Percentiles rank a stretch among this genome's conserved stretches.
phyloP scores from a whole-genome alignment of 352 stramenopile species.

The Phytophthora megakarya region DNA sequence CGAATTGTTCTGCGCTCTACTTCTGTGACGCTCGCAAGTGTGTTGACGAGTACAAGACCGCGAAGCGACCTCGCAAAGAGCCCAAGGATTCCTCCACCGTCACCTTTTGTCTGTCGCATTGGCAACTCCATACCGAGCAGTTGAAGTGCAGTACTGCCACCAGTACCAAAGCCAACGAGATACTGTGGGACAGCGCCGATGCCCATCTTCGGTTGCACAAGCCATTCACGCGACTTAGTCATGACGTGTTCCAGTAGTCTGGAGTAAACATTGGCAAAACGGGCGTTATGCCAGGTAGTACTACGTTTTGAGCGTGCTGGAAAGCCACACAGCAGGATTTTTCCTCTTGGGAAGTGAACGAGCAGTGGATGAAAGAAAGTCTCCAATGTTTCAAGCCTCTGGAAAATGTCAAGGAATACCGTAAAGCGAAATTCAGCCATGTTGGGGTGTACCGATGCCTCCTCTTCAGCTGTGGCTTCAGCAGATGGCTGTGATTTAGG shows the following conservation, averaged over 20 bases:
- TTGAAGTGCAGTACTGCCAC: conserved; percentile 52
- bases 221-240: conserved; percentile 61
- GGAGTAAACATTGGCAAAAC: conserved; percentile 47
- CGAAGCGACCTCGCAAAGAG: conserved; percentile 53
- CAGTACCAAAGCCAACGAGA: conserved; percentile 66
- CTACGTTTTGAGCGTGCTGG: conserved; percentile 41
- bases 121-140: conserved; percentile 55
- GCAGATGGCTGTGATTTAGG: conserved; percentile 7
- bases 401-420: conserved; percentile 70
- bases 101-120: conserved; percentile 22
- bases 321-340: conserved; percentile 69
- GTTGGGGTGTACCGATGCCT: conserved; percentile 1
- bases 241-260: conserved; percentile 61
- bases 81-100: conserved; percentile 30
- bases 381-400: conserved; percentile 62
- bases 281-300: conserved; percentile 57
- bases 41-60: conserved; percentile 65
- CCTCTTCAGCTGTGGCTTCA: conserved; percentile 18
- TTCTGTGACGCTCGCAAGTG: conserved; percentile 31
- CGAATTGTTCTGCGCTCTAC: conserved; percentile 31
- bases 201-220: conserved; percentile 75
- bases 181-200: conserved; percentile 67
- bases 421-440: conserved; percentile 56
- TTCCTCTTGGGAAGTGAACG: conserved; percentile 61
- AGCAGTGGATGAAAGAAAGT: conserved; percentile 64